Base-by-base conservation (phyloP, 192 early-diverging fungal species). In the Coemansia sp. region DNA sequence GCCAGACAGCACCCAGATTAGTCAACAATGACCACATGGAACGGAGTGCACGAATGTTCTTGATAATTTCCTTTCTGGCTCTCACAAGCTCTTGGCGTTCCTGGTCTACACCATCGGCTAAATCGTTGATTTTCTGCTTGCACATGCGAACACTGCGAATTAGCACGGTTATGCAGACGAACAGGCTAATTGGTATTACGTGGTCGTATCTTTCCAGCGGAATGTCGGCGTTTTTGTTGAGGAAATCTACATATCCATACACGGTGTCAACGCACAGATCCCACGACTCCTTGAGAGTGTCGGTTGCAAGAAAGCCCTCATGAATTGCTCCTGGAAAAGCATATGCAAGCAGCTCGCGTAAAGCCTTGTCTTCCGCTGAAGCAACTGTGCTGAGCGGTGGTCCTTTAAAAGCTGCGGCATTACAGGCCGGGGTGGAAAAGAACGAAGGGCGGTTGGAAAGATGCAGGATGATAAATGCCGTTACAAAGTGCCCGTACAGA, bases 161-260 rank as follows among this genome's bases (percentile, higher is more conserved):
- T 2, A 80, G 55, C 8, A 80, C 73, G 0, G 73, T 80, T 36
- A 80, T 71, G 6, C 67, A 64, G 0, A 63, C 63, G 26, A 80
- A 65, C 66, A 80, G 63, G 11, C 73, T 58, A 22, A 80, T 51
- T 15, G 69, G 72, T 70, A 76, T 72, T 3, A 75, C 67, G 36
- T 80, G 78, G 73, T 80, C 78, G 42, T 68, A 69, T 12, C 78
- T 41, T 36, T 72, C 78, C 2, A 66, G 49, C 6, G 78, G 69
- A 43, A 80, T 76, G 37, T 80, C 73, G 4, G 26, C 37, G 57
- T 80, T 69, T 9, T 61, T 39, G 42, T 80, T 70, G 0, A 80
- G 52, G n/a, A 65, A 67, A 8, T 36, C 43, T 8, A 63, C 42
- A 19, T 71, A 49, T 41, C 69, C 70, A 40, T 76, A 62, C 4